Percentiles rank a stretch among this genome's conserved stretches.
These are phyloP conservation scores for Aspergillus cavernicola DNA, from an alignment of 495 filamentous ascomycete species.

Conservation along the genomic window DNA sequence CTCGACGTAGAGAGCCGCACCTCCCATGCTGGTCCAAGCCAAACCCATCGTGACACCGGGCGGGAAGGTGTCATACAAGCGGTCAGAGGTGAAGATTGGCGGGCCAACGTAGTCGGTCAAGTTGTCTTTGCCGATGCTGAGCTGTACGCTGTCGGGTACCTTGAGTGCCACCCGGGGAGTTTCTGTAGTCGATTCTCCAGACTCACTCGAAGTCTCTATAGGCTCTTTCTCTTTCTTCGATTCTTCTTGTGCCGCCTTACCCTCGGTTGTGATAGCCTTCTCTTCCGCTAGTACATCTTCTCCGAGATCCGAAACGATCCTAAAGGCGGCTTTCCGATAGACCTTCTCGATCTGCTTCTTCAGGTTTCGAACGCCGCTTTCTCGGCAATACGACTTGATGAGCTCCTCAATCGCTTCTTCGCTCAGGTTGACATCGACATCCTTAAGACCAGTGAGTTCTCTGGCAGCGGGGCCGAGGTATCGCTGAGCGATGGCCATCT, in stretches of 20 bases:
- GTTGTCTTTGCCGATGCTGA: slow-evolving; percentile 83
- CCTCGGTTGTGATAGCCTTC: slow-evolving; percentile 81
- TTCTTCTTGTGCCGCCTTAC: slow-evolving; percentile 75
- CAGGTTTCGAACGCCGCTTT: slow-evolving; percentile 93
- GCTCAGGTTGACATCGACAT: slow-evolving; percentile 79
- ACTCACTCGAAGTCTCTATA: slow-evolving; percentile 54
- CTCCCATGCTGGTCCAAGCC: slow-evolving; percentile 97
- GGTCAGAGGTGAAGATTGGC: slow-evolving; percentile 90
- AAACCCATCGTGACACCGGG: slow-evolving; percentile 99
- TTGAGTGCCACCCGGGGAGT: slow-evolving; percentile 74
- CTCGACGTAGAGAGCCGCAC: slow-evolving; percentile 94
- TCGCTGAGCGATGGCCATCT: slow-evolving; percentile 95
- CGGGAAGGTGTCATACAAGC: slow-evolving; percentile 90
- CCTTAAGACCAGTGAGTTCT: slow-evolving; percentile 84
- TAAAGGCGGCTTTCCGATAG: slow-evolving; percentile 93
- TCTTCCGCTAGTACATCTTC: slow-evolving; percentile 80
- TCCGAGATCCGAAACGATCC: slow-evolving; percentile 93
- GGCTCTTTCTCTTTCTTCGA: slow-evolving; percentile 55
- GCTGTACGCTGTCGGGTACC: slow-evolving; percentile 83
- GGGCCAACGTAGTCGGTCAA: slow-evolving; percentile 97
- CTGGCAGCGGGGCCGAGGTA: slow-evolving; percentile 91
- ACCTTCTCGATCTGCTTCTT: slow-evolving; percentile 99
- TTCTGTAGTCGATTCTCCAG: slow-evolving; percentile 69
- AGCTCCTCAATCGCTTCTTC: slow-evolving; percentile 88
- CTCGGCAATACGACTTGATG: slow-evolving; percentile 97